These are phyloP conservation scores for Cladosporium sp. DNA, from an alignment of 2,329 filamentous ascomycete species.

Conservation along the genomic window DNA sequence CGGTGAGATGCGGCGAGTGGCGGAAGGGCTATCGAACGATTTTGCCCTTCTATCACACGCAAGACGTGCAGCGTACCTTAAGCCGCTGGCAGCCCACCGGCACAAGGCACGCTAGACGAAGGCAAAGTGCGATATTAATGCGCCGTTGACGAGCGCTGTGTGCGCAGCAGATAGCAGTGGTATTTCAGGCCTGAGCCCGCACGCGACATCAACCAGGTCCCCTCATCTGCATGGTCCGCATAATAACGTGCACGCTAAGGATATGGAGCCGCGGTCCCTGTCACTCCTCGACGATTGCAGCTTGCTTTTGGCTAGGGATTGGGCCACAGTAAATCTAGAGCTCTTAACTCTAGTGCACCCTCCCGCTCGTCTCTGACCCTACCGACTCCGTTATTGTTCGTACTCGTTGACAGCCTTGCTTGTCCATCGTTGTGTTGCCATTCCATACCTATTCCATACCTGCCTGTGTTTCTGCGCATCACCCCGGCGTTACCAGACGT, in stretches of 20 bases:
- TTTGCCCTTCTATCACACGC: background rate
- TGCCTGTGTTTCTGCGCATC: background rate
- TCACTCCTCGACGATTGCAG: conserved; percentile 10
- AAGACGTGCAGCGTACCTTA: conserved; percentile 12
- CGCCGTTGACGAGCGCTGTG: background rate
- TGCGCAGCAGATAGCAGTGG: background rate
- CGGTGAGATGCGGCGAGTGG: conserved; percentile 8
- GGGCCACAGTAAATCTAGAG: conserved; percentile 10
- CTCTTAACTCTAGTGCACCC: conserved; percentile 4
- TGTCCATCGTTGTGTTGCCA: background rate
- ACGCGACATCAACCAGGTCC: conserved; percentile 5
- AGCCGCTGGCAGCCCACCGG: conserved; percentile 6
- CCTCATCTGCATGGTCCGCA: conserved; percentile 2
- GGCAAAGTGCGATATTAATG: background rate
- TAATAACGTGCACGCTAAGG: conserved; percentile 8
- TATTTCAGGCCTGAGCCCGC: background rate
- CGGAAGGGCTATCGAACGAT: conserved; percentile 7
- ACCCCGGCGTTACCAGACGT: background rate
- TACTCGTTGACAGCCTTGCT: background rate
- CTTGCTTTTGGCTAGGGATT: conserved; percentile 9
- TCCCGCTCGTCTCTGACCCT: background rate
- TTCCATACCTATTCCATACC: background rate
- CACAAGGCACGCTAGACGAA: background rate
- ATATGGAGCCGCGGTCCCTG: conserved; percentile 8
- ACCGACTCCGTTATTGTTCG: background rate